Evolutionary conservation across 1,139 yeast genomes (phyloP), one percentile per base, ranked within the genome.

Genomic region (Barnettozyma hawaiiensis): DNA sequence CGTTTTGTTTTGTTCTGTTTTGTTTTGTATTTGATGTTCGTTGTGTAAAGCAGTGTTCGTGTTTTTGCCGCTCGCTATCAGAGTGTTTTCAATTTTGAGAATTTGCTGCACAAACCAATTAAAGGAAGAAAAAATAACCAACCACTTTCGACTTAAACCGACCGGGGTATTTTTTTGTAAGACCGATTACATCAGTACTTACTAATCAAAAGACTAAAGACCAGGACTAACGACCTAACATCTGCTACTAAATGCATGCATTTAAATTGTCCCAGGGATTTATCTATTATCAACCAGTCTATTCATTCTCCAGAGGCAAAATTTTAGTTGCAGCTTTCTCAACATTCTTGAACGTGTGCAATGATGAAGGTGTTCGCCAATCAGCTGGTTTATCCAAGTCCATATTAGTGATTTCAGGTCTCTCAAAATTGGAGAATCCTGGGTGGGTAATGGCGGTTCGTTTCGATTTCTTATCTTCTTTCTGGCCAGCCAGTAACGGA

Each of bases 291-390:
- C 29, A 26, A 26, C n/a, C n/a, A n/a, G n/a, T 32, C 21, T 23
- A 49, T 29, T 52, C 53, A n/a, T 53, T 45, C 23, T 43, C 28
- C 5, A 45, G 23, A 35, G 52, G 53, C 29, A 48, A 54, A 9
- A 52, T 37, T 7, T 72, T 64, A 24, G 64, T 60, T 41, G 64
- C 65, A 10, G 79, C 76, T 57, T 76, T 78, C 51, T 82, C 89
- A 10, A 80, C 77, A 54, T 79, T 78, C 50, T 72, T 75, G 57
- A 79, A 78, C 4, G 69, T 63, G 2, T 89, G 90, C 21, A 77
- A 59, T 1, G 69, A 60, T 2, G 74, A 69, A n/a, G 69, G 57
- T 9, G 43, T 42, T 12, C 56, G 37, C 28, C 48, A 39, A 29
- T 50, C 39, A 21, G 51, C 51, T 53, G 54, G 55, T 9, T 54